A percentile compares a stretch with the other conserved stretches of the same genome.
These are phyloP conservation scores for Suillus subluteus DNA, from an alignment of 768 basidiomycete genomes.

Conservation along the genomic window DNA sequence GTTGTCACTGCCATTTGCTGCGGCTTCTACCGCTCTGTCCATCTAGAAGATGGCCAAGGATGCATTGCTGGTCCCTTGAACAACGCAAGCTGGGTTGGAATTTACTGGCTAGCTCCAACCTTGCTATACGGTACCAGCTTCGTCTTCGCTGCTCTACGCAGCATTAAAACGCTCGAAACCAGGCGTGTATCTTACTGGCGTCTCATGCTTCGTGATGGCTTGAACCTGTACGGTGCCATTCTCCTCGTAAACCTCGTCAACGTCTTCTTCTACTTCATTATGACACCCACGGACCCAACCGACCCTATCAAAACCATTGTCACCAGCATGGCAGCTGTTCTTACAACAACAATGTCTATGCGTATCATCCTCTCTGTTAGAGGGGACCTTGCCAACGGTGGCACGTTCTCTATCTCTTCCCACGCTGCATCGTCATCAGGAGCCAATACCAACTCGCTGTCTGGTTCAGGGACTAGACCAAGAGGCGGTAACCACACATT, in stretches of 20 bases:
- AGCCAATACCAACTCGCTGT: slow-evolving; percentile 47
- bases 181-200: slow-evolving; percentile 76
- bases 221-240: slow-evolving; percentile 84
- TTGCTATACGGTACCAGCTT: slow-evolving; percentile 52
- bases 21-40: slow-evolving; percentile 83
- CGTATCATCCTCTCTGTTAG: slow-evolving; percentile 85
- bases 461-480: slow-evolving; percentile 30
- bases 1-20: slow-evolving; percentile 75
- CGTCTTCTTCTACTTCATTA: slow-evolving; percentile 87
- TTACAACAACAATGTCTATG: slow-evolving; percentile 87
- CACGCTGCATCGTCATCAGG: slow-evolving; percentile 47
- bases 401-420: slow-evolving; percentile 64
- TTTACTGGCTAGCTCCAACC: slow-evolving; percentile 85
- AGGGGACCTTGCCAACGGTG: slow-evolving; percentile 73
- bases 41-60: slow-evolving; percentile 73
- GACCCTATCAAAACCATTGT: slow-evolving; percentile 85
- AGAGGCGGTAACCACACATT: slow-evolving; percentile 32
- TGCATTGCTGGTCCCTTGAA: slow-evolving; percentile 84
- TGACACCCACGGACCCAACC: slow-evolving; percentile 57
- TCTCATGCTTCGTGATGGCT: slow-evolving; percentile 87
- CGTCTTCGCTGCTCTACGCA: slow-evolving; percentile 27
- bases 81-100: slow-evolving; percentile 70
- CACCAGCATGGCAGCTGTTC: slow-evolving; percentile 83
- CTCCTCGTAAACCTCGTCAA: slow-evolving; percentile 82
- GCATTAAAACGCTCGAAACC: slow-evolving; percentile 25